Evolutionary conservation across 2,329 filamentous ascomycete species (phyloP).

Genomic region (Parafenestella ontariensis): DNA sequence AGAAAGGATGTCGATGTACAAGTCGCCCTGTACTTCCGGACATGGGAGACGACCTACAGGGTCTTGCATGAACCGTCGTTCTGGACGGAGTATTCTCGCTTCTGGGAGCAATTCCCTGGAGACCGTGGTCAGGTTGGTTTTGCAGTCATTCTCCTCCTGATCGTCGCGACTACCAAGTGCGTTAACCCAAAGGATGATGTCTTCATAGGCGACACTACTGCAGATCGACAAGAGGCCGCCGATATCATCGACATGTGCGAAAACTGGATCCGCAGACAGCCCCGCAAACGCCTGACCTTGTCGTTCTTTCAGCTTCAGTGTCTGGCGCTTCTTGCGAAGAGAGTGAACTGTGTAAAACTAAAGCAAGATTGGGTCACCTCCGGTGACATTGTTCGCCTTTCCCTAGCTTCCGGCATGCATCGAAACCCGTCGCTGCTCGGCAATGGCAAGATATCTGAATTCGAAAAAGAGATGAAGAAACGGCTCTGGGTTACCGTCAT

Average conservation of each 20-base stretch:
- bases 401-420: constrained; percentile 62
- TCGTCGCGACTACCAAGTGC: constrained; percentile 49
- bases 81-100: constrained; percentile 56
- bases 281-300: constrained; percentile 61
- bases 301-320: constrained; percentile 60
- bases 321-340: constrained; percentile 59
- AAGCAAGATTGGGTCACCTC: constrained; percentile 62
- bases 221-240: constrained; percentile 49
- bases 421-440: constrained; percentile 52
- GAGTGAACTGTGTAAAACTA: constrained; percentile 59
- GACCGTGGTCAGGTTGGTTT: constrained; percentile 39
- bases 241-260: constrained; percentile 51
- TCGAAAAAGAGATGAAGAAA: constrained; percentile 62
- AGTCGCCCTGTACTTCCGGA: constrained; percentile 57
- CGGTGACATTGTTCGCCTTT: constrained; percentile 60
- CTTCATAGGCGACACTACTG: constrained; percentile 54
- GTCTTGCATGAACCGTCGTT: constrained; percentile 64
- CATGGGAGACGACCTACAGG: constrained; percentile 60
- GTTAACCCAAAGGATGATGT: constrained; percentile 41
- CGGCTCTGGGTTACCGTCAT: constrained; percentile 65
- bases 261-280: constrained; percentile 53
- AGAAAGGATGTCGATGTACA: constrained; percentile 52
- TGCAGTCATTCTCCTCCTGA: constrained; percentile 50
- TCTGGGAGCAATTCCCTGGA: constrained; percentile 52
- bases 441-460: constrained; percentile 43